Percentiles rank a stretch among this genome's conserved stretches.
Conservation (phyloP, 2,329 filamentous ascomycete species). For the Emergomyces orientalis region DNA sequence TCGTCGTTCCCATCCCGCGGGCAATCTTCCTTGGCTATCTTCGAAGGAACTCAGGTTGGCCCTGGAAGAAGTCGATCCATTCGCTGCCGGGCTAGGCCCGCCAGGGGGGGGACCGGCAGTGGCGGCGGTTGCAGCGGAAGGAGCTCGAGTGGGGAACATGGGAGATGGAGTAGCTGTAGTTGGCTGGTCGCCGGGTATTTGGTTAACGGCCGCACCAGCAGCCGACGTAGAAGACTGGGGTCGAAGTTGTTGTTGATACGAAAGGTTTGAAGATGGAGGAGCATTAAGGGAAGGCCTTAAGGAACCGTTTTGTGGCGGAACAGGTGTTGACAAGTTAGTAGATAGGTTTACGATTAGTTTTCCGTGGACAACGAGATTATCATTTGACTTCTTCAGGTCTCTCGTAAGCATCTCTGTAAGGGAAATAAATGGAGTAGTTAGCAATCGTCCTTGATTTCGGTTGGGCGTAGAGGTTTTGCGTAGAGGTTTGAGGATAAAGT, state of each 20-base stretch:
- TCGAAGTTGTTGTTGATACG: conserved; percentile 24
- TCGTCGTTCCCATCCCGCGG: conserved; percentile 88
- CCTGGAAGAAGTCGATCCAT: conserved; percentile 33
- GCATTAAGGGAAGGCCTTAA: conserved; percentile 8
- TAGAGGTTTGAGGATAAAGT: neutral
- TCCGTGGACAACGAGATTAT: conserved; percentile 94
- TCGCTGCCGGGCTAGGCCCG: conserved; percentile 30
- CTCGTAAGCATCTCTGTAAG: conserved; percentile 82
- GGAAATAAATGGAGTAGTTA: neutral
- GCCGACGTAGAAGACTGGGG: conserved; percentile 28
- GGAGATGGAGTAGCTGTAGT: conserved; percentile 26
- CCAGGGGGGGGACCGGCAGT: conserved; percentile 34
- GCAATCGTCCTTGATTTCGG: neutral
- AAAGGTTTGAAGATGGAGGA: conserved; percentile 6
- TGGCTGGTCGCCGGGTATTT: conserved; percentile 23
- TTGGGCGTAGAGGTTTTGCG: too few species aligned
- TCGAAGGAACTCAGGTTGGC: conserved; percentile 82
- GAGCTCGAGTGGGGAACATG: conserved; percentile 28
- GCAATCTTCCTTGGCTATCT: conserved; percentile 85
- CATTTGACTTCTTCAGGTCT: conserved; percentile 94
- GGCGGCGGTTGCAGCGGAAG: conserved; percentile 29
- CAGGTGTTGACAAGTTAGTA: conserved; percentile 70
- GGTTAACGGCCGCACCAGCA: conserved; percentile 21
- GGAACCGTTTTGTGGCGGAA: conserved; percentile 42
- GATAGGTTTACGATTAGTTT: conserved; percentile 96